Base-by-base conservation (phyloP, 768 basidiomycete species). In the Mycena galopus region DNA sequence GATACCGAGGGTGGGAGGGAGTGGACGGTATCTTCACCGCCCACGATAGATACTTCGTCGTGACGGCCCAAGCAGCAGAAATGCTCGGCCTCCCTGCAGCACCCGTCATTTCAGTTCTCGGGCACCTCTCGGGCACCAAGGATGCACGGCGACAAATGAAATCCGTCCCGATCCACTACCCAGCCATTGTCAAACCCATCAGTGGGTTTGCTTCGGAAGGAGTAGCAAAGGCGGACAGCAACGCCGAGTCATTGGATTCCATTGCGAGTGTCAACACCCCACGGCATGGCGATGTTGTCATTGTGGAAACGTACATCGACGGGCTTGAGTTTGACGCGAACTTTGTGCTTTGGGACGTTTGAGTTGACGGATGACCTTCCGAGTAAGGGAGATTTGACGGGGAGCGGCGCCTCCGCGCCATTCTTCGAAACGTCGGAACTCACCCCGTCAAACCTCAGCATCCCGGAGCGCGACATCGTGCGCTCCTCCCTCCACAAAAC, bases 401-500 rank as follows among this genome's bases (percentile, higher is more conserved):
- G 57, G 21, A 44, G 57, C 1, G 59, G 51, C 2, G 59, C 59
- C 2, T 27, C 23, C 5, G 67, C 47, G 8, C 53, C 59, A 3
- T 69, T 69, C 51, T 69, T 69, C 51, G 67, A 69, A 17, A 69
- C 67, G 6, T 69, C 67, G 33, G 67, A 69, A 44, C 51, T 69
- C 60, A 69, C 59, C 27, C 67, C 67, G 14, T 69, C 67, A 12
- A 56, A 37, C 23, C 51, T 69, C 14, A 51, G 50, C 58, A 2
- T 4, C 21, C 19, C 59, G 6, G 67, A 69, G 35, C 58, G 67
- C 11, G 67, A 69, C 14, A 37, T 62, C 19, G 67, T 69, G 6
- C 12, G n/a, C 32, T 21, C 25, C 14, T 61, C 67, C 27, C 21
- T 69, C 2, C 67, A 62, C 67, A 25, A 69, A 25, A 69, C 67